Base-by-base conservation (phyloP, 768 basidiomycete species). In the Russula griseocarnosa region DNA sequence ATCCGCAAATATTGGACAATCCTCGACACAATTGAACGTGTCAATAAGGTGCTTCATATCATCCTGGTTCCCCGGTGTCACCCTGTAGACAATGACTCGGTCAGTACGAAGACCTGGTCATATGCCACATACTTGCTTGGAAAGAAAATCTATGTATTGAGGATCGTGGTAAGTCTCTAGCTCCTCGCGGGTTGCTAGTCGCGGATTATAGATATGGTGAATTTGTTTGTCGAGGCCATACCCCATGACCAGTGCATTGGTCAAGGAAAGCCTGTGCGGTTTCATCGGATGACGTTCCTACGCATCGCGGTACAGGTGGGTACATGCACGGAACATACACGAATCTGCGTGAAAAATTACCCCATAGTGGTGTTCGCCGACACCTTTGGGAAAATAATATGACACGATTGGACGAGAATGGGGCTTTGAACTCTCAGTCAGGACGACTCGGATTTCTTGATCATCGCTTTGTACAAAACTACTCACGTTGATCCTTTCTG, bases 221-320 rank as follows among this genome's bases (percentile, higher is more conserved):
- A 99, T 96, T 69, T 92, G 88, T 69, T 96, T 92, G 78, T 98
- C 94, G 18, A 99, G 79, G 18, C 94, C 96, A 71, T 98, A 99
- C 0, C 95, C 96, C 75, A 96, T 84, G 14, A 98, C 95, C 53
- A 99, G 83, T 1, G 94, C 87, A 69, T 98, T 99, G 20, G 97
- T 98, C 59, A 99, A 75, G 3, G 96, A 94, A n/a, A 99, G 77
- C 28, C 96, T 83, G 70, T 97, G 94, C 5, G 96, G 96, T 74
- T 98, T 97, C 96, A 99, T 99, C 3, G 96, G 96, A 77, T 99
- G 96, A 54, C 89, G 85, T 83, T 97, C 94, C 96, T 98, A 69
- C 49, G 53, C 30, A 44, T 20, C 30, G 34, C 63, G 50, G 11
- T 49, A 32, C 49, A 50, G 62, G 64, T 61, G 60, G 67, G 50